A percentile compares a stretch with the other conserved stretches of the same genome.
Conservation (phyloP, 768 basidiomycete genomes). For the Rhizopogon vulgaris region DNA sequence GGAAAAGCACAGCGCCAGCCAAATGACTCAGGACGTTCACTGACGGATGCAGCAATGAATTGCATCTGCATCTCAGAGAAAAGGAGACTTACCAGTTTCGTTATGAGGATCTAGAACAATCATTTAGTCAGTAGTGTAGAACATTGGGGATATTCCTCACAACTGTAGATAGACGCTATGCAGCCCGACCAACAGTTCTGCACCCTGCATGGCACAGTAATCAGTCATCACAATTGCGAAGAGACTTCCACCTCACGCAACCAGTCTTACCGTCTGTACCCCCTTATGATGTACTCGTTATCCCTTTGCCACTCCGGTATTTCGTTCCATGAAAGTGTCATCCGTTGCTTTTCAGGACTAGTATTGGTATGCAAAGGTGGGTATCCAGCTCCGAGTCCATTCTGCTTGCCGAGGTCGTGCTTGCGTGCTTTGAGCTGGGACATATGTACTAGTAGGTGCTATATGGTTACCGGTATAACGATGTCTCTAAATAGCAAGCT, state of each 20-base stretch:
- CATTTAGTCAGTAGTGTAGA: slow-evolving; percentile 10
- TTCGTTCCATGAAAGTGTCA: slow-evolving; percentile 47
- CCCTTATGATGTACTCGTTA: slow-evolving; percentile 66
- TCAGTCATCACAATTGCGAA: slow-evolving; percentile 1
- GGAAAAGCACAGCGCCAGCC: slow-evolving; percentile 59
- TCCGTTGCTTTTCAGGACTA: background rate
- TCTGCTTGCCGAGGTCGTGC: background rate
- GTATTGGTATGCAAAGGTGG: background rate
- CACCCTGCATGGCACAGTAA: slow-evolving; percentile 30
- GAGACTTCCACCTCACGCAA: background rate
- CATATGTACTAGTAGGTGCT: background rate
- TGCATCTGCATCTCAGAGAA: background rate
- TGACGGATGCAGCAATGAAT: slow-evolving; percentile 22
- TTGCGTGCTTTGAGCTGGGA: background rate
- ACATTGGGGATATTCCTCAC: slow-evolving; percentile 36
- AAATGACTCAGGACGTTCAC: slow-evolving; percentile 88
- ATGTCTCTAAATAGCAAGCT: too few relatives aligned
- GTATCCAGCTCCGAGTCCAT: slow-evolving; percentile 5
- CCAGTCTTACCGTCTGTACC: slow-evolving; percentile 57
- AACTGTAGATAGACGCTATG: slow-evolving; percentile 56
- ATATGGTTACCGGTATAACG: background rate
- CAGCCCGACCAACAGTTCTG: slow-evolving; percentile 61
- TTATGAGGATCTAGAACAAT: slow-evolving; percentile 61
- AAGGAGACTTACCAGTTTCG: slow-evolving; percentile 50
- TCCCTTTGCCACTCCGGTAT: slow-evolving; percentile 67